Base-by-base conservation (phyloP, 2,329 filamentous ascomycete species). In the Calonectria pseudoreteaudii region DNA sequence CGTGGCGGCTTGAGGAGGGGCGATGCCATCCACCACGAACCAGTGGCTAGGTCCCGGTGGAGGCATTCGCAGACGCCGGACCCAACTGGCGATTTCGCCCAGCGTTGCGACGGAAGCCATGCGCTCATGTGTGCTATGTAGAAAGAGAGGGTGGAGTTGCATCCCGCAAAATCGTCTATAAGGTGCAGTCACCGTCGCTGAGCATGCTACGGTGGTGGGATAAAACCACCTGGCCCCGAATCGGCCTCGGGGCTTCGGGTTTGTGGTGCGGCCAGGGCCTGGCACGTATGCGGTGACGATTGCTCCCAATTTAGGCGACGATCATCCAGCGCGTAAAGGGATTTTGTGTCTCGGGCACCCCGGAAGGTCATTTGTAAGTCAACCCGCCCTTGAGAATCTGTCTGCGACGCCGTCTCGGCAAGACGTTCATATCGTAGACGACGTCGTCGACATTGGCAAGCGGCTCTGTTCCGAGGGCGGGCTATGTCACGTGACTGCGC, bases 1-100 rank as follows among this genome's bases (percentile, higher is more conserved):
- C 75, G 80, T 82, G 81, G 81, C 80, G 78, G 75, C 53, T 68
- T 62, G 49, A 66, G 66, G 77, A 75, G 81, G 80, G 80, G 79
- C 74, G 76, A 80, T 80, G 76, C 74, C 69, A 77, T 78, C 73
- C 73, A 72, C 72, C 65, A 72, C 58, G 64, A 71, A 71, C 68
- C 53, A 50, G 68, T 71, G 68, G 68, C 67, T 70, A 44, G 34
- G 64, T 52, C 23, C 52, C 49, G 47, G 52, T 38, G 53, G 52
- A 56, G 50, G 58, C 66, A 47, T 70, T 38, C 58, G 30, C 53
- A 56, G 41, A 62, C 56, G 38, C 66, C 26, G 28, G 56, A 41
- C 62, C 50, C 34, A 50, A 36, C 34, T 34, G 26, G 31, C 38
- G 41, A 65, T 65, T 65, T 23, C 28, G 60, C 26, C 60, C 13